These are phyloP conservation scores for Clarireedia sp. DNA, from an alignment of 2,329 filamentous ascomycete genomes.

Conservation along the genomic window DNA sequence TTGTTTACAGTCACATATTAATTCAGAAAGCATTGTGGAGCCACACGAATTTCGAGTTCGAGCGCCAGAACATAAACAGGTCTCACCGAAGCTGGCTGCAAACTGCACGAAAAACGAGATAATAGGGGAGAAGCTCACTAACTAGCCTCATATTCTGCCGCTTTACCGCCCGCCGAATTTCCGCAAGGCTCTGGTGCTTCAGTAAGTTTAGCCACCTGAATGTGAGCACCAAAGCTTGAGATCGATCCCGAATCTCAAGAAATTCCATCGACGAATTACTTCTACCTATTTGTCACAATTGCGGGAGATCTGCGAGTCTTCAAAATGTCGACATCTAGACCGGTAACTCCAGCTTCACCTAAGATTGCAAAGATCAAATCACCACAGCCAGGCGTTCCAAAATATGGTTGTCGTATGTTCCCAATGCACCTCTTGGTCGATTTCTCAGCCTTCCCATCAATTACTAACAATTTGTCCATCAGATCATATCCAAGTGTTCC, in stretches of 20 bases:
- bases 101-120: neutral
- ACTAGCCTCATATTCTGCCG: constrained; percentile 6
- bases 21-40: no score
- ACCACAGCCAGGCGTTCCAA: constrained; percentile 48
- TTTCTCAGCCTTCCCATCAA: constrained; percentile 19
- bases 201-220: no score
- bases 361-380: constrained; percentile 44
- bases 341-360: constrained; percentile 27
- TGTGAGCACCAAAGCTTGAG: neutral
- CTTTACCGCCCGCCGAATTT: constrained; percentile 7
- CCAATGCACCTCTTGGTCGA: constrained; percentile 3
- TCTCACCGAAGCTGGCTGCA: no score
- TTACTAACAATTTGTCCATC: constrained; percentile 11
- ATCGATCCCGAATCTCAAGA: neutral
- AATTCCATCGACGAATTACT: neutral
- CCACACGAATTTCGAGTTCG: no score
- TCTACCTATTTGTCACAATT: constrained; percentile 1
- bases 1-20: no score
- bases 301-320: neutral
- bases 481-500: constrained; percentile 67
- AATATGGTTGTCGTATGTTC: constrained; percentile 56
- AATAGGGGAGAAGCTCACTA: neutral
- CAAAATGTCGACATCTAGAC: constrained; percentile 25
- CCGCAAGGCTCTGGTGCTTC: constrained; percentile 3
- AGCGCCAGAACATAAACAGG: no score